Base-by-base conservation (phyloP, 2,329 filamentous ascomycete species). In the Calonectria pseudoturangicola region DNA sequence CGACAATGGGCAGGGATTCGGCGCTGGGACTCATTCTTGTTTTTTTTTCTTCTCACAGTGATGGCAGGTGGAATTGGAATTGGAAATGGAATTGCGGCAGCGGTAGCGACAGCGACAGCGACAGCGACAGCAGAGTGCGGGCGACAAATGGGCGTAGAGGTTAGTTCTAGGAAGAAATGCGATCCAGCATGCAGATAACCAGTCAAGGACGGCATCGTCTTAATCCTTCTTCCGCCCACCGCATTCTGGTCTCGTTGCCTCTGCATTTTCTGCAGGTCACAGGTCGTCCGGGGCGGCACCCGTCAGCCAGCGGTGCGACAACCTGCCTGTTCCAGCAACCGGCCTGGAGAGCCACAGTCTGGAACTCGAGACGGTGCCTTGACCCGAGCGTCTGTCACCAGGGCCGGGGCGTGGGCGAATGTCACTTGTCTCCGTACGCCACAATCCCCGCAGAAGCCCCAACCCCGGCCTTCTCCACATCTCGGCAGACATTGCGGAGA, bases 11-110 rank as follows among this genome's bases (percentile, higher is more conserved):
- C 45, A 74, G 71, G 16, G 77, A 76, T n/a, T 73, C 70, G 33
- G 68, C 67, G 39, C 76, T 66, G 9, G 78, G 77, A 60, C 78
- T 71, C 78, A 79, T 54, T 63, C 65, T 45, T 41, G 45, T 28
- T 18, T 39, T 51, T 27, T 21, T 21, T 21, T 21, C 21, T 21
- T 21, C 21, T 43, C 25, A 3, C 18, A 45, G 15, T 45, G 6
- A 9, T 41, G 39, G 39, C 39, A 16, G 39, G 39, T 21, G 21
- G 21, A 21, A 21, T 21, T 21, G 21, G 21, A 21, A 21, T 21
- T 21, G 39, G 39, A 12, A 10, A 41, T 43, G 41, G 41, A 43
- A 43, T 16, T 43, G 41, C 15, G 15, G 41, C 4, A 48, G 41
- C 15, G 15, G 41, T 4, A 48, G 12, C n/a, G 21, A 21, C 45